Base-by-base conservation (phyloP, 352 stramenopile species). In the Blastocystis sp. region DNA sequence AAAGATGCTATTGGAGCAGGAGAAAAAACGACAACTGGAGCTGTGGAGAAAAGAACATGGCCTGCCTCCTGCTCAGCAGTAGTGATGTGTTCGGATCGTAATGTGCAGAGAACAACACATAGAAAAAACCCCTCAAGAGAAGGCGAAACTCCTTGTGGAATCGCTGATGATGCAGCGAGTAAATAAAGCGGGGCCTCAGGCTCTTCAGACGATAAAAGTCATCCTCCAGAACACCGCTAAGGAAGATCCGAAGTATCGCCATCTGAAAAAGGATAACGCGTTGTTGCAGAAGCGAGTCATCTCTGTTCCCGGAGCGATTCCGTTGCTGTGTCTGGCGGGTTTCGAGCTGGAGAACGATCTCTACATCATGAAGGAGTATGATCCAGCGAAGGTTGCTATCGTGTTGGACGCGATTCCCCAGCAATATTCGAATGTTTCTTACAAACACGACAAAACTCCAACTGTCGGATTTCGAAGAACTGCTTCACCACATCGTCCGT, bases 401-500 rank as follows among this genome's bases (percentile, higher is more conserved):
- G 70, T 81, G 50, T 45, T 81, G 50, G 1, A 11, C 11, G 9
- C 26, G 16, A 16, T 13, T 68, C 59, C 26, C 39, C n/a, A 20
- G 39, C 13, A 68, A 68, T 30, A 68, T 39, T 34, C 24, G n/a
- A 68, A n/a, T 73, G 34, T 24, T 43, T 63, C 39, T 24, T 43
- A 64, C 70, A 81, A 81, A 81, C 70, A 81, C 34, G 6, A 8
- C 55, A 97, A 92, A 97, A 97, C 90, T 96, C 94, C 91, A 98
- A 91, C 66, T 93, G 92, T 43, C 96, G 93, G 90, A 98, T 93
- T 24, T 90, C 92, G 97, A 99, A 99, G 92, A 98, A 99, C 91
- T 98, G 93, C 50, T 92, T 93, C 4, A 99, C 93, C 66, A 98
- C 93, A 24, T 98, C 96, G 64, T 99, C 94, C 16, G 96, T 98